These are phyloP conservation scores for Psilocybe cubensis DNA, from an alignment of 768 basidiomycete species.

Conservation along the genomic window DNA sequence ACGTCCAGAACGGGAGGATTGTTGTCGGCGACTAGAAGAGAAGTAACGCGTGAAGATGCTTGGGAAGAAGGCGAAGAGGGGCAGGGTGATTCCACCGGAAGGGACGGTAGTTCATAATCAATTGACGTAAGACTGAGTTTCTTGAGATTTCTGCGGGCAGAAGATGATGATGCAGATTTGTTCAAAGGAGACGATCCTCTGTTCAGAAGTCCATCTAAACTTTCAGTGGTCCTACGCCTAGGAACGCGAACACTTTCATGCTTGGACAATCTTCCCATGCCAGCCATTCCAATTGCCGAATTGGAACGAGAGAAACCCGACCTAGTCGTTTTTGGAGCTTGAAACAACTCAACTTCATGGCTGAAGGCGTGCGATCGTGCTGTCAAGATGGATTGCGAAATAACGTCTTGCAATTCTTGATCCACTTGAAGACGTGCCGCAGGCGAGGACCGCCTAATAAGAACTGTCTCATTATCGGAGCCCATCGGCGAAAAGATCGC, in stretches of 20 bases:
- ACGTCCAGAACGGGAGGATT: constrained; percentile 4
- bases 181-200: constrained; percentile 26
- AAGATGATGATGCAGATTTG: constrained; percentile 21
- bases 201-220: constrained; percentile 34
- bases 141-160: constrained; percentile 33
- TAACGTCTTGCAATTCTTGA: constrained; percentile 77
- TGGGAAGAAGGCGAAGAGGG: constrained; percentile 46
- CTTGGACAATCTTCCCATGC: constrained; percentile 64
- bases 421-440: constrained; percentile 74
- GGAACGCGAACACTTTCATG: constrained; percentile 75
- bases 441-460: constrained; percentile 69
- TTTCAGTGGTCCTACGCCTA: constrained; percentile 53
- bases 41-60: constrained; percentile 22
- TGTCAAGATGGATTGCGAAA: constrained; percentile 71
- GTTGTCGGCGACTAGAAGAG: constrained; percentile 11
- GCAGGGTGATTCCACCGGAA: constrained; percentile 13
- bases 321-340: constrained; percentile 47
- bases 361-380: constrained; percentile 69
- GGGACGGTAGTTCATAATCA: constrained; percentile 19
- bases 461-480: constrained; percentile 59
- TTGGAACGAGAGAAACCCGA: constrained; percentile 55
- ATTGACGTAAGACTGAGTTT: constrained; percentile 39
- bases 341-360: constrained; percentile 56
- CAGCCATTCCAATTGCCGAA: constrained; percentile 63
- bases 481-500: constrained; percentile 56